These are phyloP conservation scores for Magnaporthiopsis poae DNA, from an alignment of 2,329 filamentous ascomycete species.

Conservation along the genomic window DNA sequence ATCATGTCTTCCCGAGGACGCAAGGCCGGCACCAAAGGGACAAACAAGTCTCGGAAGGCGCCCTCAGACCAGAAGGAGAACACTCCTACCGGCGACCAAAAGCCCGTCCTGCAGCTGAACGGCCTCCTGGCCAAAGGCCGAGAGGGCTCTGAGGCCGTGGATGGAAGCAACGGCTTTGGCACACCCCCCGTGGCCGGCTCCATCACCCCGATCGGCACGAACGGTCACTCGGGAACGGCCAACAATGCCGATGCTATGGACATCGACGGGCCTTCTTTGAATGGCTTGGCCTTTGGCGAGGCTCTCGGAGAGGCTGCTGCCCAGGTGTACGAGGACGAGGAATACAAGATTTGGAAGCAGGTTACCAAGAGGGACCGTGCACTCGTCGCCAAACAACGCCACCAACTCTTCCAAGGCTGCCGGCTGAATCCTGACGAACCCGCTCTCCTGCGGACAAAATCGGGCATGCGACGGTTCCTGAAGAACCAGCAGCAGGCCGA, in stretches of 20 bases:
- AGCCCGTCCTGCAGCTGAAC: slow-evolving; percentile 60
- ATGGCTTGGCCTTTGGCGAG: slow-evolving; percentile 53
- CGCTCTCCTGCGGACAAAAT: slow-evolving; percentile 72
- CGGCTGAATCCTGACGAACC: slow-evolving; percentile 80
- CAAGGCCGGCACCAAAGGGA: slow-evolving; percentile 73
- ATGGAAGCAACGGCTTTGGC: slow-evolving; percentile 75
- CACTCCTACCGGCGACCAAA: slow-evolving; percentile 66
- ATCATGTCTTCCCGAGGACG: slow-evolving; percentile 96
- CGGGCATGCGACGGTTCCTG: slow-evolving; percentile 81
- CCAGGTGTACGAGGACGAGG: slow-evolving; percentile 78
- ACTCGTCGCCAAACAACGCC: slow-evolving; percentile 71
- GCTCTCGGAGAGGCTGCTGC: slow-evolving; percentile 58
- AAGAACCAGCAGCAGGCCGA: slow-evolving; percentile 66
- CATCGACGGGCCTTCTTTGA: slow-evolving; percentile 65
- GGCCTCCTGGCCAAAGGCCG: slow-evolving; percentile 49
- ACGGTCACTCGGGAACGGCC: slow-evolving; percentile 55
- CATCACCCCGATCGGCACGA: slow-evolving; percentile 63
- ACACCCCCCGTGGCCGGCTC: slow-evolving; percentile 74
- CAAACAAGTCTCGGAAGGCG: slow-evolving; percentile 67
- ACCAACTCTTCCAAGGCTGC: slow-evolving; percentile 75
- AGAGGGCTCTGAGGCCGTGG: slow-evolving; percentile 68
- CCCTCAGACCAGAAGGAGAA: slow-evolving; percentile 65
- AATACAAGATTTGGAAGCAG: slow-evolving; percentile 98
- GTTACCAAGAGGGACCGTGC: slow-evolving; percentile 95
- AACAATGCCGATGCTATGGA: slow-evolving; percentile 82